These are phyloP conservation scores for Aspergillus novoparasiticus DNA, from an alignment of 2,329 filamentous ascomycete genomes.

Conservation along the genomic window DNA sequence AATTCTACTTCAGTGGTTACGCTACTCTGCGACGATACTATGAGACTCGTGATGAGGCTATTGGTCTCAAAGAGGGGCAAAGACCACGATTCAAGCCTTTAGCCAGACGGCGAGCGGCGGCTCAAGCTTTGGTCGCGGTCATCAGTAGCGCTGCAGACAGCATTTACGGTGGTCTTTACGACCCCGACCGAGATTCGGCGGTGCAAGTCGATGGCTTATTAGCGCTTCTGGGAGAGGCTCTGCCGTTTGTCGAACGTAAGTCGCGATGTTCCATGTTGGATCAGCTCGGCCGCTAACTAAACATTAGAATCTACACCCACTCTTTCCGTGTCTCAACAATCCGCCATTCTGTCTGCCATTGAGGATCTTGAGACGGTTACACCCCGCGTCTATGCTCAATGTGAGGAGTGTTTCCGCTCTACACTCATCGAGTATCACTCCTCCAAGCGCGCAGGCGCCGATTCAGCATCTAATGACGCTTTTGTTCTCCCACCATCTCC, in stretches of 20 bases:
- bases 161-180: slow-evolving; percentile 87
- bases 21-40: slow-evolving; percentile 90
- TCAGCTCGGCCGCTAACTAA: slow-evolving; percentile 17
- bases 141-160: slow-evolving; percentile 85
- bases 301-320: slow-evolving; percentile 55
- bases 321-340: slow-evolving; percentile 73
- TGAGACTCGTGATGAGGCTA: slow-evolving; percentile 75
- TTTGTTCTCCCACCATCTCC: slow-evolving; percentile 53
- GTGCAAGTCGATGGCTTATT: slow-evolving; percentile 87
- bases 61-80: slow-evolving; percentile 40
- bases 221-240: slow-evolving; percentile 78
- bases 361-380: slow-evolving; percentile 79
- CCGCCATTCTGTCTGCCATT: slow-evolving; percentile 72
- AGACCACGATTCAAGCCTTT: slow-evolving; percentile 55
- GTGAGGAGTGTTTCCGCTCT: slow-evolving; percentile 76
- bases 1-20: slow-evolving; percentile 86
- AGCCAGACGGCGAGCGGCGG: slow-evolving; percentile 69
- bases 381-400: slow-evolving; percentile 70
- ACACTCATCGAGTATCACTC: slow-evolving; percentile 72
- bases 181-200: slow-evolving; percentile 76
- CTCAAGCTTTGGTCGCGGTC: slow-evolving; percentile 75
- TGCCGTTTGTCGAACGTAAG: slow-evolving; percentile 70
- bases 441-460: slow-evolving; percentile 41
- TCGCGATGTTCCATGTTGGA: slow-evolving; percentile 10
- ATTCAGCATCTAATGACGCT: slow-evolving; percentile 20